Percentiles rank a stretch among this genome's conserved stretches.
phyloP scores from a whole-genome alignment of 2,329 filamentous ascomycete species.

The Exophiala xenobiotica region DNA sequence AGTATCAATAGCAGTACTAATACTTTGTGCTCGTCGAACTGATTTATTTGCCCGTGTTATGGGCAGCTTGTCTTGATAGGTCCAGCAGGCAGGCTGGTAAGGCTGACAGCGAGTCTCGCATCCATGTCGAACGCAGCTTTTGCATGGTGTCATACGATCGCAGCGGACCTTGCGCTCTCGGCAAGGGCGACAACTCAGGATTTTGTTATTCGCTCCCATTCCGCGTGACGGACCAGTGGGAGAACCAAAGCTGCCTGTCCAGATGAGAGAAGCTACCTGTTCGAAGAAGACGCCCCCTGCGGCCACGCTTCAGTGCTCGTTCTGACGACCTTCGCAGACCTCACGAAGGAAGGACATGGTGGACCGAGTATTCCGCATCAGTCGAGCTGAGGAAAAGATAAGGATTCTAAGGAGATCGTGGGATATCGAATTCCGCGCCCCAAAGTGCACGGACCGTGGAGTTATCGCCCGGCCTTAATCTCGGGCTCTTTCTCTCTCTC shows the following conservation, averaged over 20 bases:
- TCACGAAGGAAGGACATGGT: too few species aligned
- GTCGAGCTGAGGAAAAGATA: too few species aligned
- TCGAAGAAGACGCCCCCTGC: too few species aligned
- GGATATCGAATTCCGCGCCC: too few species aligned
- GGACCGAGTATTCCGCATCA: too few species aligned
- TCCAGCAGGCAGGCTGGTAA: conserved; percentile 30
- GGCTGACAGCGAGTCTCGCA: conserved; percentile 34
- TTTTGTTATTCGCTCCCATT: conserved; percentile 5
- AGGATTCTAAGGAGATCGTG: too few species aligned
- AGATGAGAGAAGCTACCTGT: not conserved
- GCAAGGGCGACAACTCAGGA: conserved; percentile 36
- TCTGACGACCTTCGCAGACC: too few species aligned
- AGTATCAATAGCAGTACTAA: not conserved
- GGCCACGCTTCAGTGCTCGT: too few species aligned
- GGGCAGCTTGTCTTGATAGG: conserved; percentile 4
- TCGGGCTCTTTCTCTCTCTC: too few species aligned
- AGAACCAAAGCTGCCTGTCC: not conserved
- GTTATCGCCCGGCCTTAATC: too few species aligned
- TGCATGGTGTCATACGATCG: conserved; percentile 35
- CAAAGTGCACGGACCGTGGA: too few species aligned
- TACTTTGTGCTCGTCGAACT: not conserved
- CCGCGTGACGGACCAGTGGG: not conserved
- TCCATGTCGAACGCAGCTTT: conserved; percentile 35
- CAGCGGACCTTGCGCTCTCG: conserved; percentile 37
- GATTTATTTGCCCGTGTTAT: conserved; percentile 4